phyloP scores from a whole-genome alignment of 2,329 filamentous ascomycete genomes.

The Cadophora gregata region DNA sequence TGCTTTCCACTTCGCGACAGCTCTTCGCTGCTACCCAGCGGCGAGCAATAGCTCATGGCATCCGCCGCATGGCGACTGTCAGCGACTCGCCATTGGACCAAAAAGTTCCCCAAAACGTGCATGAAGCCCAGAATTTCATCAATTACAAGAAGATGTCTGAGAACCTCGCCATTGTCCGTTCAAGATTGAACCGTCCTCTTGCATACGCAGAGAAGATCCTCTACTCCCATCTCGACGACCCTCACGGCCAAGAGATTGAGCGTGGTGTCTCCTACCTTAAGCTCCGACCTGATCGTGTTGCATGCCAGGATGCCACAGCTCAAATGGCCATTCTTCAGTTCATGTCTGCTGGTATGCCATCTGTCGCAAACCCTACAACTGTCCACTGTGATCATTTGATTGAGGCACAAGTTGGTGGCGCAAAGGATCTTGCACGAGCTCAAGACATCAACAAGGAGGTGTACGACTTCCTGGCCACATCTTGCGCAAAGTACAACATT shows the following conservation, averaged over 20 bases:
- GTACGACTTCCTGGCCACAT: conserved; percentile 93
- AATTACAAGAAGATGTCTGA: conserved; percentile 99
- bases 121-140: conserved; percentile 95
- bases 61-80: conserved; percentile 82
- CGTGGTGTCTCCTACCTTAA: conserved; percentile 95
- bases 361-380: conserved; percentile 90
- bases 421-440: conserved; percentile 91
- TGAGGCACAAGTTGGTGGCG: conserved; percentile 92
- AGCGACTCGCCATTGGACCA: conserved; percentile 84
- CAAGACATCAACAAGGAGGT: conserved; percentile 98
- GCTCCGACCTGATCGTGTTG: conserved; percentile 95
- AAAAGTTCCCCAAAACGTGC: conserved; percentile 98
- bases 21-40: conserved; percentile 69
- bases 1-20: conserved; percentile 72
- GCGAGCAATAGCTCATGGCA: conserved; percentile 65
- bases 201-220: conserved; percentile 98
- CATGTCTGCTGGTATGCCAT: conserved; percentile 98
- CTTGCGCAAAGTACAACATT: conserved; percentile 99
- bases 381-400: conserved; percentile 99
- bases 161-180: conserved; percentile 90
- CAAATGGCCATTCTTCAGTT: conserved; percentile 99
- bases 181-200: conserved; percentile 88
- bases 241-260: conserved; percentile 94
- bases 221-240: conserved; percentile 98
- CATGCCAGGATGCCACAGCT: conserved; percentile 98